Percentiles rank a stretch among this genome's conserved stretches.
These are phyloP conservation scores for Rachicladosporium sp. DNA, from an alignment of 2,329 filamentous ascomycete genomes.

Conservation along the genomic window DNA sequence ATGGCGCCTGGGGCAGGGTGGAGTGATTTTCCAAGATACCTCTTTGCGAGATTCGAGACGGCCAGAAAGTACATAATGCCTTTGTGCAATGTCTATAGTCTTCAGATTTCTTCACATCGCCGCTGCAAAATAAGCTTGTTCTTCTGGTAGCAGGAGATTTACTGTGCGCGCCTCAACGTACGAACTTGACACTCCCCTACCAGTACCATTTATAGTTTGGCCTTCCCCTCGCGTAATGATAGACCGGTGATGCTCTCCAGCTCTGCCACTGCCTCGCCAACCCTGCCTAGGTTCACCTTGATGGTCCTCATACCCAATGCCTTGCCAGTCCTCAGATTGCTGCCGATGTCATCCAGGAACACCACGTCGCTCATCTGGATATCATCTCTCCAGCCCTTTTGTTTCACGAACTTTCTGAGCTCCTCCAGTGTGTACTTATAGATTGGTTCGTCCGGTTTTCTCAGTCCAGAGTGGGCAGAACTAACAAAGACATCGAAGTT, in stretches of 20 bases:
- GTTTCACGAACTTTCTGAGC: conserved; percentile 50
- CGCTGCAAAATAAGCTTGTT: too few species aligned
- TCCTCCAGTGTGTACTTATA: conserved; percentile 61
- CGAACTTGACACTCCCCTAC: too few species aligned
- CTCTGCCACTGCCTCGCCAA: conserved; percentile 69
- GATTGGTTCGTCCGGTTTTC: conserved; percentile 76
- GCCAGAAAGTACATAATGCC: too few species aligned
- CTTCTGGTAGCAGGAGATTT: too few species aligned
- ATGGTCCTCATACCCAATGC: conserved; percentile 67
- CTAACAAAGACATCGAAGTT: conserved; percentile 82
- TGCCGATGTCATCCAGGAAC: conserved; percentile 83
- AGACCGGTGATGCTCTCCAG: conserved; percentile 66
- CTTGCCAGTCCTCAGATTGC: conserved; percentile 74
- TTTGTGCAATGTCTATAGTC: too few species aligned
- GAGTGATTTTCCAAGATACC: background rate
- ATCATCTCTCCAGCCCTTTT: conserved; percentile 34
- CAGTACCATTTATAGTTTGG: conserved; percentile 9
- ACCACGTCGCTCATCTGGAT: conserved; percentile 57
- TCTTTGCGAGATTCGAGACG: background rate
- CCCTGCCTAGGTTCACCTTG: conserved; percentile 68
- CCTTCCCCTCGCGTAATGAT: conserved; percentile 34
- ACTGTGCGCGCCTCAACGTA: too few species aligned
- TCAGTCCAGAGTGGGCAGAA: conserved; percentile 71
- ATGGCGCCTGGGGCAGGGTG: background rate
- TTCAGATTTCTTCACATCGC: too few species aligned